phyloP scores from a whole-genome alignment of 106 monocot genomes.

The Phalaenopsis aphrodite region DNA sequence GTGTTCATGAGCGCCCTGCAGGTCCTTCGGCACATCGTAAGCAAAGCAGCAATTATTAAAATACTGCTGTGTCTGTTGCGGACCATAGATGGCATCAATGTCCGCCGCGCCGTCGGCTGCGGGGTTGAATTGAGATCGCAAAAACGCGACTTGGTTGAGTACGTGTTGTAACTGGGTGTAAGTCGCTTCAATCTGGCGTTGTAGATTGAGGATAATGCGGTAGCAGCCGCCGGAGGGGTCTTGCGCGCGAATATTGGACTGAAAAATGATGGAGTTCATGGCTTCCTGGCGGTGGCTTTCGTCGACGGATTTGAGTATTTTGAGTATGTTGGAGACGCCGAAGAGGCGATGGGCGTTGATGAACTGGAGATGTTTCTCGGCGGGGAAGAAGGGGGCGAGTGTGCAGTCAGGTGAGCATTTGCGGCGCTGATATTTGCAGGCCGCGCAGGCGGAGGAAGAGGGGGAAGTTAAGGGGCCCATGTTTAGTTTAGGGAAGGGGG shows the following conservation, averaged over 20 bases:
- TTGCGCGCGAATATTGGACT: conserved; percentile 41
- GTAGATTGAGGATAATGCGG: conserved; percentile 27
- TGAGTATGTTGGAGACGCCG: conserved; percentile 66
- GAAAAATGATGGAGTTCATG: conserved; percentile 45
- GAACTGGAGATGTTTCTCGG: conserved; percentile 43
- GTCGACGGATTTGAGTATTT: conserved; percentile 23
- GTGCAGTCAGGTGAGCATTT: conserved; percentile 55
- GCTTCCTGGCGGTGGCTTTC: conserved; percentile 24
- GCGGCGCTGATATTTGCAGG: conserved; percentile 84
- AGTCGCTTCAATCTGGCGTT: conserved; percentile 9
- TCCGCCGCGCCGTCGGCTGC: neutral
- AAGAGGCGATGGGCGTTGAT: conserved; percentile 62
- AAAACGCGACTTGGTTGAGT: neutral
- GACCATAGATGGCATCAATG: neutral
- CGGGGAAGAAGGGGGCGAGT: conserved; percentile 69
- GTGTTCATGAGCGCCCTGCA: too few relatives aligned
- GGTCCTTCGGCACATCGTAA: too few relatives aligned
- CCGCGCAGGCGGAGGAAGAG: conserved; percentile 46
- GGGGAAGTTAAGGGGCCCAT: neutral
- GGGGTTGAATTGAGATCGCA: neutral
- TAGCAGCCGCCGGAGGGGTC: conserved; percentile 64
- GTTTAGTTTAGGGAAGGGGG: neutral
- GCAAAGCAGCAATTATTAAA: too few relatives aligned
- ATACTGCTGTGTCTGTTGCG: neutral
- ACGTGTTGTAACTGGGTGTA: conserved; percentile 21